A percentile compares a stretch with the other conserved stretches of the same genome.
Conservation (phyloP, 495 filamentous ascomycete species). For the Neurospora terricola region DNA sequence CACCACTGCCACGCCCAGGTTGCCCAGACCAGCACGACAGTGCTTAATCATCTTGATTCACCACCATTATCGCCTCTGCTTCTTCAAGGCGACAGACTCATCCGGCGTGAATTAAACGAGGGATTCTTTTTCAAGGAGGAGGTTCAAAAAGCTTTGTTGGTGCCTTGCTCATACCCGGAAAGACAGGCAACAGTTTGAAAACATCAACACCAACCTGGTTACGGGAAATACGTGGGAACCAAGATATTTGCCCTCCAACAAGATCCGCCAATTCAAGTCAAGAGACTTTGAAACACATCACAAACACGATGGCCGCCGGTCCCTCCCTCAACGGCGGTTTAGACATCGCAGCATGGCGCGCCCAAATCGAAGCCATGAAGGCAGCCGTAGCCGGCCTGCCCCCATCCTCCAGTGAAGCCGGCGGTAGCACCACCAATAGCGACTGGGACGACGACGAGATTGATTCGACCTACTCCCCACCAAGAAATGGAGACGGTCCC, state of each 20-base stretch:
- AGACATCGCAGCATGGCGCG: slow-evolving; percentile 27
- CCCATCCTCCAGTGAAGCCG: slow-evolving; percentile 12
- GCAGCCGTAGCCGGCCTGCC: slow-evolving; percentile 29
- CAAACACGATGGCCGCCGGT: background rate
- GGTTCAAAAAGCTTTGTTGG: background rate
- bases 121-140: background rate
- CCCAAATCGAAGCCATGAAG: slow-evolving; percentile 38
- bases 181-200: background rate
- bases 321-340: background rate
- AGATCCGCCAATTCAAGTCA: background rate
- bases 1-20: background rate
- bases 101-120: background rate
- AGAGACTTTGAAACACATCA: background rate
- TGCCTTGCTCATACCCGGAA: background rate
- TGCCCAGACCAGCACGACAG: background rate
- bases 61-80: background rate
- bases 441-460: slow-evolving; percentile 38
- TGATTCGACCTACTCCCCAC: slow-evolving; percentile 46
- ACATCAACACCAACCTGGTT: background rate
- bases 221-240: background rate
- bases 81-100: background rate
- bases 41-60: background rate
- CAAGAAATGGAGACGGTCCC: slow-evolving; percentile 46
- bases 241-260: background rate
- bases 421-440: slow-evolving; percentile 3